phyloP scores from a whole-genome alignment of 805 yeast genomes.

The Candida mattraensis region DNA sequence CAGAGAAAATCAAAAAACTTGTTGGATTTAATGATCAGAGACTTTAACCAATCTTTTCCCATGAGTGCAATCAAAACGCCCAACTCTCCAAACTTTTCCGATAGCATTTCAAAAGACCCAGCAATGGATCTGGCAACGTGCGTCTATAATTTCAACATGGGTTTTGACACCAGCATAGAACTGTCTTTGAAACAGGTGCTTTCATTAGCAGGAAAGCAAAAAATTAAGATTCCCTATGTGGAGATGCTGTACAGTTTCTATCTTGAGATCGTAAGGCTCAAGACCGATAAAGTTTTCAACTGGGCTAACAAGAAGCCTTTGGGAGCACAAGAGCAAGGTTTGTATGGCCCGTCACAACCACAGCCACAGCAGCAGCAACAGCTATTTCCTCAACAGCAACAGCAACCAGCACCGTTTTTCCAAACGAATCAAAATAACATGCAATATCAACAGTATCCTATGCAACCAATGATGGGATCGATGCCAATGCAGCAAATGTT shows the following conservation, averaged over 20 bases:
- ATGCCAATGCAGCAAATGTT: constrained; percentile 8
- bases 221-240: constrained; percentile 22
- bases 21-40: constrained; percentile 21
- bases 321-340: constrained; percentile 1
- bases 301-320: constrained; percentile 19
- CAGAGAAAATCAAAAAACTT: constrained; percentile 8
- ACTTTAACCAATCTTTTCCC: constrained; percentile 25
- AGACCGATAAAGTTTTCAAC: constrained; percentile 15
- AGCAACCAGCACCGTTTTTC: constrained; percentile 3
- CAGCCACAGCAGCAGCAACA: constrained; percentile 9
- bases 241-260: constrained; percentile 26
- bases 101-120: constrained; percentile 8
- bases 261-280: constrained; percentile 17
- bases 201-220: constrained; percentile 11
- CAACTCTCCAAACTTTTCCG: constrained; percentile 5
- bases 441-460: constrained; percentile 10
- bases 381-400: not conserved
- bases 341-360: constrained; percentile 1
- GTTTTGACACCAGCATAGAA: constrained; percentile 18
- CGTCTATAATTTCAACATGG: constrained; percentile 22
- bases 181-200: constrained; percentile 24
- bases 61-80: constrained; percentile 14
- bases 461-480: constrained; percentile 3
- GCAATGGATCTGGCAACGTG: constrained; percentile 17
- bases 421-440: constrained; percentile 3